Evolutionary conservation across 2,329 filamentous ascomycete genomes (phyloP).

Genomic region (Aspergillus versicolor): DNA sequence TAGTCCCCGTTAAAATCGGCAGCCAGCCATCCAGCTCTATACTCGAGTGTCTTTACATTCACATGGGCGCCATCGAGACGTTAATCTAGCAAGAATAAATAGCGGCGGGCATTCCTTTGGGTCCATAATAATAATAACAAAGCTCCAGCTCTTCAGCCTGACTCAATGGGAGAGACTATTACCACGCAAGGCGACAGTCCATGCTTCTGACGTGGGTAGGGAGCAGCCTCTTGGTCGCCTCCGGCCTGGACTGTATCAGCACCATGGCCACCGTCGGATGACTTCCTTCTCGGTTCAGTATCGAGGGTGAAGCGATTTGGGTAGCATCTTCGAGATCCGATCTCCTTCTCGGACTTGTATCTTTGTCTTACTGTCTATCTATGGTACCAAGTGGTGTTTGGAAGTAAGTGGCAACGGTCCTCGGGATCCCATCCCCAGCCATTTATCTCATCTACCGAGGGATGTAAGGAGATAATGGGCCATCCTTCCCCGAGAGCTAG

Average conservation of each 20-base stretch:
- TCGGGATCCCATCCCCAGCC: background rate
- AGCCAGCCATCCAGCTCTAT: background rate
- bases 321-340: background rate
- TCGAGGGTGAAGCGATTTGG: background rate
- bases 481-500: background rate
- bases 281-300: background rate
- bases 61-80: background rate
- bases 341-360: background rate
- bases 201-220: slow-evolving; percentile 11
- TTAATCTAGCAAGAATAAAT: background rate
- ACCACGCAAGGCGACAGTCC: slow-evolving; percentile 9
- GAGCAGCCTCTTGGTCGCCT: background rate
- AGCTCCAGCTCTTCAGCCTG: background rate
- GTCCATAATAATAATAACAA: background rate
- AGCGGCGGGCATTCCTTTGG: background rate
- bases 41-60: background rate
- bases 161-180: slow-evolving; percentile 5
- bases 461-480: slow-evolving; percentile 11
- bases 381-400: background rate
- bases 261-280: background rate
- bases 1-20: slow-evolving; percentile 4
- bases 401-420: background rate
- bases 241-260: background rate
- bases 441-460: slow-evolving; percentile 1
- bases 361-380: background rate